These are phyloP conservation scores for Colletotrichum sp. DNA, from an alignment of 2,329 filamentous ascomycete genomes.

Conservation along the genomic window DNA sequence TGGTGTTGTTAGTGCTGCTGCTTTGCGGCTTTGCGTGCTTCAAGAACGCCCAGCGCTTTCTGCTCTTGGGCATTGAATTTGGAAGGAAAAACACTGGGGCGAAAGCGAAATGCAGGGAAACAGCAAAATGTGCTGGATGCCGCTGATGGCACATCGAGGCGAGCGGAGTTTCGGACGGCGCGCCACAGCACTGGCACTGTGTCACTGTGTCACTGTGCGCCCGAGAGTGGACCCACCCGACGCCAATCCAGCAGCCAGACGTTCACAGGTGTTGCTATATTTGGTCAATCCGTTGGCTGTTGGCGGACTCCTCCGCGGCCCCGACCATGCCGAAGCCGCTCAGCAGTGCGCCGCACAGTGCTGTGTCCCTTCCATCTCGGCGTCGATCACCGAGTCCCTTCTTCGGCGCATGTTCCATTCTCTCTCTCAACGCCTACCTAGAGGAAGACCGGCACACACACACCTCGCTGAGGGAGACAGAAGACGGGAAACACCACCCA, in stretches of 20 bases:
- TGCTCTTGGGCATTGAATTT: neutral
- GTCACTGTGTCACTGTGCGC: neutral
- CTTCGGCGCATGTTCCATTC: neutral
- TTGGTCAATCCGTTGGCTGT: neutral
- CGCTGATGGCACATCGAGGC: neutral
- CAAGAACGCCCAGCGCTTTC: neutral
- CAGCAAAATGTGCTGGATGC: neutral
- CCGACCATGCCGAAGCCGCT: constrained; percentile 6
- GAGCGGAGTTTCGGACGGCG: neutral
- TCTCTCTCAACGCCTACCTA: neutral
- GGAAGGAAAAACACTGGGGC: neutral
- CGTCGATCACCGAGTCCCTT: neutral
- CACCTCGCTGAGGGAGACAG: neutral
- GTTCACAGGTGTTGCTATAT: neutral
- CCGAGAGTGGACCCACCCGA: neutral
- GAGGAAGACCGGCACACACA: neutral
- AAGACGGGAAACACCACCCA: neutral
- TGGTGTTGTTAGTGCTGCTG: neutral
- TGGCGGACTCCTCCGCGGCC: neutral
- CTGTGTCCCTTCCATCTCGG: neutral
- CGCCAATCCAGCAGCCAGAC: neutral
- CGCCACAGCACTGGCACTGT: neutral
- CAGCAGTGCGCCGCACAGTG: neutral
- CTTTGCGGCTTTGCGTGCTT: constrained; percentile 11
- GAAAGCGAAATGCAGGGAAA: neutral